Evolutionary conservation across 108 stramenopile species (phyloP), one percentile per base, ranked within the genome.

Genomic region (Cyclostephanos tholiformis): DNA sequence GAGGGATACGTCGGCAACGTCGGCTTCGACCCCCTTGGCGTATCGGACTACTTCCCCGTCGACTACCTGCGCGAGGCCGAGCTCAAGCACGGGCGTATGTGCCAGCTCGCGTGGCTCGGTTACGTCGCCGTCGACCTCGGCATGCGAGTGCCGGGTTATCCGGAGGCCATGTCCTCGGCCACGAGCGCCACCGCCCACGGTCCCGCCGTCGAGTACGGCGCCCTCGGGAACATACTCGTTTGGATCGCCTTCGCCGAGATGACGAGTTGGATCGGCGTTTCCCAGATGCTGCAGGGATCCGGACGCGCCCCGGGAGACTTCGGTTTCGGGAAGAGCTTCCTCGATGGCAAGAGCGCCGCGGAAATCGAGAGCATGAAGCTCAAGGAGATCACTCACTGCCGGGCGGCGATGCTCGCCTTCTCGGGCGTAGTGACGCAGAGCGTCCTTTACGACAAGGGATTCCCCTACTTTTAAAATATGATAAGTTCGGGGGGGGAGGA

Each of bases 321-420:
- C 65, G 95, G 93, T 41, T 88, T 95, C 68, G 98, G 88, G 69
- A 93, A 85, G 52, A 78, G 84, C 67, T 92, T 89, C 82, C 75
- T 91, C 27, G 77, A 83, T 68, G 89, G 88, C 52, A 89, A 89
- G 72, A 74, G 69, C 19, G 86, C 86, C 22, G 88, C 82, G 3
- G 77, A 96, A 60, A 82, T 92, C 59, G 78, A 90, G 27, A 74
- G 80, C 38, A 86, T 96, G 69, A 91, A 93, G 83, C 85, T 90
- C 72, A 86, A 88, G 73, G 97, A 98, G 84, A 83, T 98, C 72
- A 96, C 88, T 85, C 89, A 98, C 80, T 95, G 96, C 74, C 89
- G 97, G 77, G 84, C 96, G 70, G 96, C 97, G 19, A 97, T 98
- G 97, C 83, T 98, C 66, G 96, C 95, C 39, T 94, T 96, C 74